Evolutionary conservation across 768 basidiomycete species (phyloP).

Genomic region (Suillus bovinus): DNA sequence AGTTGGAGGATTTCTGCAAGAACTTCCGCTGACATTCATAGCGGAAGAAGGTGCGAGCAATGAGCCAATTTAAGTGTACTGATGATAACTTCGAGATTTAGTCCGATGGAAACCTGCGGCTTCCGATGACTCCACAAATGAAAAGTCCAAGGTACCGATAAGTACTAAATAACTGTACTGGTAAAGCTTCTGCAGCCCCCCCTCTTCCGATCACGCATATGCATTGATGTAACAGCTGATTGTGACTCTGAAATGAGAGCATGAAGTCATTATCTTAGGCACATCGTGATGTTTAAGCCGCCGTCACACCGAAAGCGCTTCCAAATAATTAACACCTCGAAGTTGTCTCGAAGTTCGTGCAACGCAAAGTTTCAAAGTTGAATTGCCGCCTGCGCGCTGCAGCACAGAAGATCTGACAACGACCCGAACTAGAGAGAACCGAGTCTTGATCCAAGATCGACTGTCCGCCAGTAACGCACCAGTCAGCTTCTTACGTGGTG

Average conservation of each 20-base stretch:
- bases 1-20: conserved; percentile 4
- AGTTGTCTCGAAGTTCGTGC: not conserved
- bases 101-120: not conserved
- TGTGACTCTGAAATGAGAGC: conserved; percentile 1
- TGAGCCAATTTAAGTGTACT: not conserved
- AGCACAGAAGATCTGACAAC: not conserved
- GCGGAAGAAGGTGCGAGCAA: conserved; percentile 3
- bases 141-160: conserved; percentile 5
- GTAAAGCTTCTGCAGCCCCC: conserved; percentile 4
- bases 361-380: not conserved
- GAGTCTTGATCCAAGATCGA: not conserved
- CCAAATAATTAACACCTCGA: conserved; percentile 3
- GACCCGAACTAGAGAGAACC: not conserved
- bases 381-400: conserved; percentile 2
- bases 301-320: not conserved
- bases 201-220: not conserved
- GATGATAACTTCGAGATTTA: not conserved
- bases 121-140: not conserved
- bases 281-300: not conserved
- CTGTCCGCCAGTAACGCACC: not conserved
- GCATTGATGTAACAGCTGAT: not conserved
- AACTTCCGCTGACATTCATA: conserved; percentile 5
- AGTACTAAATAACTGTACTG: not conserved
- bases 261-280: conserved; percentile 5
- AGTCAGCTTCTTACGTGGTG: conserved; percentile 1